Evolutionary conservation across 1,284 basidiomycete genomes (phyloP).

Genomic region (Pholiota adiposa): DNA sequence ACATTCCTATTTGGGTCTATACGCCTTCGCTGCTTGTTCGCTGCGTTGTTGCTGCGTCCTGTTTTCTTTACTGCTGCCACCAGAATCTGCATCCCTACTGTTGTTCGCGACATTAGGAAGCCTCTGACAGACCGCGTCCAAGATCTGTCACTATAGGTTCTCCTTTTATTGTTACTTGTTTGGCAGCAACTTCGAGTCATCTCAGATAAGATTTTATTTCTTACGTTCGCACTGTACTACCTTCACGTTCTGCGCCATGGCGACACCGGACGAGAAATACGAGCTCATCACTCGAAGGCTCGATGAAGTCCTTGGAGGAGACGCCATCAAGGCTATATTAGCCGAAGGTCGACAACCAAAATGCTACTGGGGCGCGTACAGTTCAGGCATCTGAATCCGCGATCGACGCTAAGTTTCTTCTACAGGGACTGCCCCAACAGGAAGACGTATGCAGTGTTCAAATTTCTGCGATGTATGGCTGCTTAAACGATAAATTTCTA

Average conservation of each 20-base stretch:
- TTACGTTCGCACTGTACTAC: background rate
- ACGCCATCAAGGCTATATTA: slow-evolving; percentile 83
- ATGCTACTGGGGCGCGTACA: slow-evolving; percentile 85
- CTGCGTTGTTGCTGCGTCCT: too few relatives aligned
- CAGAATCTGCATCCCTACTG: too few relatives aligned
- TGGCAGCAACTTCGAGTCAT: slow-evolving; percentile 1
- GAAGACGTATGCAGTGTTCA: slow-evolving; percentile 71
- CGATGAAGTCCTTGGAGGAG: slow-evolving; percentile 89
- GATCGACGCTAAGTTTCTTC: slow-evolving; percentile 12
- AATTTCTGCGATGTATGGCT: background rate
- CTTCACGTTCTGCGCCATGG: slow-evolving; percentile 21
- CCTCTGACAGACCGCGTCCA: too few relatives aligned
- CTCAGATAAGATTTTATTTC: slow-evolving; percentile 6
- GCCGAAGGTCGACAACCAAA: slow-evolving; percentile 79
- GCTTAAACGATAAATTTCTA: slow-evolving; percentile 34
- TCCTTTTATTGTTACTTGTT: slow-evolving; percentile 7
- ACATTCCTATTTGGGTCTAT: too few relatives aligned
- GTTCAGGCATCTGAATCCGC: slow-evolving; percentile 11
- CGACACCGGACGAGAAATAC: slow-evolving; percentile 66
- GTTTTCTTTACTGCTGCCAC: too few relatives aligned
- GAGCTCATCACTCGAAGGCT: slow-evolving; percentile 87
- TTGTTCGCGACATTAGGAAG: too few relatives aligned
- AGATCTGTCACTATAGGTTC: too few relatives aligned
- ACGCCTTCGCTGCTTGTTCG: too few relatives aligned
- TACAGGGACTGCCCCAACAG: slow-evolving; percentile 91